phyloP scores from a whole-genome alignment of 2,329 filamentous ascomycete genomes.

The Xenosphaeropsis pyriputrescens region DNA sequence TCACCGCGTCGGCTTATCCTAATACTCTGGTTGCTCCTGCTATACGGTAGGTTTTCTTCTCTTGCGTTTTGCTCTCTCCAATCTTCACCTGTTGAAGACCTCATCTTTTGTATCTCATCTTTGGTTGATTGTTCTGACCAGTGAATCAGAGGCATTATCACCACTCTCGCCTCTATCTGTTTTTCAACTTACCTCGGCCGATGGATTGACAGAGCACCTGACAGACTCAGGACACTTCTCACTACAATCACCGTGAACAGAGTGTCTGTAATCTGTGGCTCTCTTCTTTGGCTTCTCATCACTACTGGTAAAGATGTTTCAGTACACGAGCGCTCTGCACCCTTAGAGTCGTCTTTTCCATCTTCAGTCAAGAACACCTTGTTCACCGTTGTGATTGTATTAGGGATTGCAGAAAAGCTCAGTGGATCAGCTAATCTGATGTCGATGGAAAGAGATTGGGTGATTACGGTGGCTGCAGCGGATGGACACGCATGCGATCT shows the following conservation, averaged over 20 bases:
- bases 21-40: conserved; percentile 25
- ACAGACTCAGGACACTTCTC: conserved; percentile 24
- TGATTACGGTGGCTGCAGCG: conserved; percentile 20
- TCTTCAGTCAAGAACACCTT: conserved; percentile 8
- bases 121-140: too few relatives aligned
- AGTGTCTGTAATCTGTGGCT: conserved; percentile 23
- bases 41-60: conserved; percentile 17
- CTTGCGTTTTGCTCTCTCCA: not conserved
- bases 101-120: not conserved
- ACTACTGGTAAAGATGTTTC: conserved; percentile 9
- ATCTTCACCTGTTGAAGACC: conserved; percentile 1
- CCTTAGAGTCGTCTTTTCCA: not conserved
- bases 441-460: conserved; percentile 32
- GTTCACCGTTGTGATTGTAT: conserved; percentile 20
- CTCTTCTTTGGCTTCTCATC: conserved; percentile 23
- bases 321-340: not conserved
- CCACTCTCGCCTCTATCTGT: conserved; percentile 22
- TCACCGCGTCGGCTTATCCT: conserved; percentile 33
- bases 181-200: conserved; percentile 25
- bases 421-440: conserved; percentile 26
- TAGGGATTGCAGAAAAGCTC: conserved; percentile 26
- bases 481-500: conserved; percentile 20
- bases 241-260: conserved; percentile 26
- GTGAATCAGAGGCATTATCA: conserved; percentile 16
- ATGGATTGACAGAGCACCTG: conserved; percentile 24